Percentiles rank a stretch among this genome's conserved stretches.
Conservation (phyloP, 1,139 yeast species). For the Debaryomycetaceae sp. region DNA sequence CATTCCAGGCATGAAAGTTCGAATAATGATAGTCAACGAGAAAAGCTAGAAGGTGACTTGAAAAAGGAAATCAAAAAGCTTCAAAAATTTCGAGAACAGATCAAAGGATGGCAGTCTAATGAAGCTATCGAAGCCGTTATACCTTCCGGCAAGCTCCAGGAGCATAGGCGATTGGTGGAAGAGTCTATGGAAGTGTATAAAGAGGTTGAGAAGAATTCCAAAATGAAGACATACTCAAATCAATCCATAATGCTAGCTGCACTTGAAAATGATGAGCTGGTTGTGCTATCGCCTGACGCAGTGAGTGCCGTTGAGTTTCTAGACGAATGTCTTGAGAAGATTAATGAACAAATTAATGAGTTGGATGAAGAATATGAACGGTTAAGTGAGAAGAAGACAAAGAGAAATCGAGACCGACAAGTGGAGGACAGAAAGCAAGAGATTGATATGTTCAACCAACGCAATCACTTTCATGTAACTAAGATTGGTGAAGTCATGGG, state of each 20-base stretch:
- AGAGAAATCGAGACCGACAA: conserved; percentile 36
- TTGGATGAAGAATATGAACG: conserved; percentile 37
- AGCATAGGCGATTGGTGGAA: conserved; percentile 41
- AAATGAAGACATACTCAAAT: conserved; percentile 45
- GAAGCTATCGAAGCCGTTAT: conserved; percentile 44
- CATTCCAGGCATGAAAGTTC: conserved; percentile 44
- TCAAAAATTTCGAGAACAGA: conserved; percentile 92
- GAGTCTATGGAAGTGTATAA: conserved; percentile 50
- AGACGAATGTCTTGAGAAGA: conserved; percentile 26
- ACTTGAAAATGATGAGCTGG: conserved; percentile 16
- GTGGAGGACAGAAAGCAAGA: conserved; percentile 45
- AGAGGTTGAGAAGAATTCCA: conserved; percentile 44
- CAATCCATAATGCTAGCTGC: conserved; percentile 48
- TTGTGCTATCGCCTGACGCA: conserved; percentile 32
- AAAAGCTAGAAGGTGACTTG: conserved; percentile 86
- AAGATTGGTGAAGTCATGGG: conserved; percentile 32
- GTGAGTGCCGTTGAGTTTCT: conserved; percentile 32
- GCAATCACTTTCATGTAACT: conserved; percentile 39
- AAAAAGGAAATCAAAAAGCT: conserved; percentile 95
- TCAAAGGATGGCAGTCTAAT: conserved; percentile 78
- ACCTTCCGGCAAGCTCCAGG: conserved; percentile 35
- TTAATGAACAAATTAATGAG: conserved; percentile 33
- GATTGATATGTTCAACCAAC: conserved; percentile 31
- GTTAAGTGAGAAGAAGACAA: conserved; percentile 36
- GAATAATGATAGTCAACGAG: conserved; percentile 85